Base-by-base conservation (phyloP, 2,329 filamentous ascomycete genomes). In the Aspergillus sp. region DNA sequence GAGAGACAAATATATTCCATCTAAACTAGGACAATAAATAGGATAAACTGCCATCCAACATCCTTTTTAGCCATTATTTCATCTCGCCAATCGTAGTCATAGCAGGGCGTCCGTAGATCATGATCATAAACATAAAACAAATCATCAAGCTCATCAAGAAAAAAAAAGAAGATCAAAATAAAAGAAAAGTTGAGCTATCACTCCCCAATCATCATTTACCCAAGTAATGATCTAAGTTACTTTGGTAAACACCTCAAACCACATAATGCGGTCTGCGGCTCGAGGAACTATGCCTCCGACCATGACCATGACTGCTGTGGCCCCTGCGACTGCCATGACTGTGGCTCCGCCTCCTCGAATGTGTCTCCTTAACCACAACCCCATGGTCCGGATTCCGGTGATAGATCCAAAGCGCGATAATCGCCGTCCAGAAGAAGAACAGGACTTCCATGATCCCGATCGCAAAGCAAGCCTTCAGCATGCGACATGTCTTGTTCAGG, bases 401-500 rank as follows among this genome's bases (percentile, higher is more conserved):
- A 56, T 78, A 74, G 56, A 80, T 67, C 52, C 77, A 76, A 46
- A 79, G 63, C 15, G 92, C 91, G 44, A 95, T 79, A 27, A 93
- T 76, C 52, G 86, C 84, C 3, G 91, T 95, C 70, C 89, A 79
- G 73, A 89, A 87, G 77, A 96, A 96, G 72, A 93, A 88, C 63
- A 95, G 79, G 64, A 81, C 80, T 73, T 95, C 90, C 83, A 97
- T 96, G 73, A 98, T 97, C 49, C 85, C 91, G 65, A 97, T 87
- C 3, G 91, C 93, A 77, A 91, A 98, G 64, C 82, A 84, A 1
- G 93, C 89, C 84, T 97, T 98, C 70, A 96, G 85, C 91, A 97
- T 95, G 50, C 89, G 85, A 77, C 93, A 98, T 5, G 86, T 85
- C 81, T 93, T 93, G 75, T 90, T 82, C 39, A 87, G 74, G 53